These are phyloP conservation scores for Cercophora sp. DNA, from an alignment of 495 filamentous ascomycete species.

Conservation along the genomic window DNA sequence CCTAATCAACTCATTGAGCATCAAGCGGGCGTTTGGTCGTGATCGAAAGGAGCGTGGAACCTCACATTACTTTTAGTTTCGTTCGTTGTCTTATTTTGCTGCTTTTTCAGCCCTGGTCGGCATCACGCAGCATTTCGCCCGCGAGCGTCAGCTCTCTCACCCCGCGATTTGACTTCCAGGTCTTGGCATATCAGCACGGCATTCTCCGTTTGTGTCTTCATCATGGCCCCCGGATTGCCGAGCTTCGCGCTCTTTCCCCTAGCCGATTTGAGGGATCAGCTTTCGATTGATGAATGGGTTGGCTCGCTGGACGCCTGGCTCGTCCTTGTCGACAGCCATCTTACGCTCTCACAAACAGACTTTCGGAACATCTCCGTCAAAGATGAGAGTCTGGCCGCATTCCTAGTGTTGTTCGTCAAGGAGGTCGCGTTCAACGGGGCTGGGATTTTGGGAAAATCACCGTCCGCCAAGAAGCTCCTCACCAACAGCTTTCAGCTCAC, in stretches of 20 bases:
- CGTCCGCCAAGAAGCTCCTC: constrained; percentile 51
- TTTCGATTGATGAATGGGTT: constrained; percentile 71
- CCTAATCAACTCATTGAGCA: no score
- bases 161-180: constrained; percentile 1
- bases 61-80: no score
- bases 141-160: neutral
- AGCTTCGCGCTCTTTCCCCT: constrained; percentile 72
- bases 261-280: constrained; percentile 57
- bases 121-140: no score
- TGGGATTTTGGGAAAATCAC: constrained; percentile 37
- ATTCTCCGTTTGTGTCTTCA: neutral
- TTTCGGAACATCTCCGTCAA: constrained; percentile 48
- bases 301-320: constrained; percentile 76
- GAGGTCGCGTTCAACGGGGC: constrained; percentile 43
- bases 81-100: no score
- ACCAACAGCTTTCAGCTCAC: constrained; percentile 59
- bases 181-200: no score
- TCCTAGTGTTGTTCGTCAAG: constrained; percentile 59
- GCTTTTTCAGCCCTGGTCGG: no score
- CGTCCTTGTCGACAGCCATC: constrained; percentile 56
- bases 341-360: constrained; percentile 52
- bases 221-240: constrained; percentile 45
- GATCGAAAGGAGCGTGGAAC: no score
- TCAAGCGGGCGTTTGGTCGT: no score
- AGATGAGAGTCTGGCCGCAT: constrained; percentile 54